Evolutionary conservation across 176 grass and related monocot genomes (phyloP).

Genomic region (Carex cristatella): DNA sequence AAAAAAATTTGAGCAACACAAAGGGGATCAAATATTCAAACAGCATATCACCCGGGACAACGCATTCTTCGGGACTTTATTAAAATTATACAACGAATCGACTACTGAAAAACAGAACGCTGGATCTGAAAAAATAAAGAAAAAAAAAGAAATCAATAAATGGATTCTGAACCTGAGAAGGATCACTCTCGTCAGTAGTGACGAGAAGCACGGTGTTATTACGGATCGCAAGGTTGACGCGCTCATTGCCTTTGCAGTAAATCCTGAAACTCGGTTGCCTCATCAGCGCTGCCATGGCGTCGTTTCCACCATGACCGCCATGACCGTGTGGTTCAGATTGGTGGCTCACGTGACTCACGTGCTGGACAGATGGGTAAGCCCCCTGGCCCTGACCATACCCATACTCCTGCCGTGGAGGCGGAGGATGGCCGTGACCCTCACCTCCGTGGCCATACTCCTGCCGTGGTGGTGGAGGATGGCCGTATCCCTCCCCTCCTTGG

Average conservation of each 20-base stretch:
- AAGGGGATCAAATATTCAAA: neutral
- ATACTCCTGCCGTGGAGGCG: neutral
- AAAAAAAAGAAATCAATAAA: neutral
- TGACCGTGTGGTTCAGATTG: neutral
- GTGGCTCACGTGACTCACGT: constrained; percentile 22
- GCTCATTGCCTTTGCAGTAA: constrained; percentile 16
- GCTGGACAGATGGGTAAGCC: constrained; percentile 5
- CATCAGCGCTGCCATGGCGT: neutral
- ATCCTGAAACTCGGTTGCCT: constrained; percentile 14
- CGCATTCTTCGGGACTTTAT: neutral
- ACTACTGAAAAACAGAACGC: neutral
- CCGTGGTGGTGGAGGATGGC: neutral
- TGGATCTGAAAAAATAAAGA: neutral
- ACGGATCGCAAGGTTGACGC: constrained; percentile 9
- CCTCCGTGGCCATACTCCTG: neutral
- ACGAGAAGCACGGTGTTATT: neutral
- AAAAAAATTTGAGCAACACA: neutral
- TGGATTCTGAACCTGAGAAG: constrained; percentile 4
- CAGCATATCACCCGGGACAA: neutral
- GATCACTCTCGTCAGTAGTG: neutral
- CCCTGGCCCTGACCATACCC: neutral
- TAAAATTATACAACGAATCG: neutral
- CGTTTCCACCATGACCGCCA: neutral
- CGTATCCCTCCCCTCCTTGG: neutral
- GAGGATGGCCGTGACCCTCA: neutral